Evolutionary conservation across 2,329 filamentous ascomycete genomes (phyloP), one percentile per base, ranked within the genome.

Genomic region (Neopestalotiopsis rosae): DNA sequence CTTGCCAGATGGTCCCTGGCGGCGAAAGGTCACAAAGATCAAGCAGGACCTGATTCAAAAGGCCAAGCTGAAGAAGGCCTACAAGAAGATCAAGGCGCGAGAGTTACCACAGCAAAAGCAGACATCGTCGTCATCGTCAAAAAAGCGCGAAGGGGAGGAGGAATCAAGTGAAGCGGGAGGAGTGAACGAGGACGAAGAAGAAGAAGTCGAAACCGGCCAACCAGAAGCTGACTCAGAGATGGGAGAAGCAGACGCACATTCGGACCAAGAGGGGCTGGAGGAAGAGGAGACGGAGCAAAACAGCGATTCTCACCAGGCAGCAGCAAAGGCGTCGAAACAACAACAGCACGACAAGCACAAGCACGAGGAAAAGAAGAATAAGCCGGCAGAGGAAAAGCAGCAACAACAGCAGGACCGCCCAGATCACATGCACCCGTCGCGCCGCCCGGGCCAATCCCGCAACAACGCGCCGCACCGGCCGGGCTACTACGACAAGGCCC

Each of bases 31-130:
- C 69, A 90, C 93, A 80, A 95, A 95, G 81, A 96, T 97, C 77
- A 98, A 98, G 81, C 88, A 92, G 72, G 89, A 93, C 73, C 84
- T 97, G 68, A 98, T 98, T 75, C 90, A 94, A 80, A 97, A 96
- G 80, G 94, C 95, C 70, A 97, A 98, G 81, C 87, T 97, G 71
- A 96, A 95, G 82, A 97, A 97, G 81, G 89, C 92, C 57, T 98
- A 97, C 78, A 92, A 92, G 71, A 98, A 97, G 81, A 85, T 97
- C 72, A 95, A 95, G 81, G 90, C 90, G 34, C 79, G 84, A 65
- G 79, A 82, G 69, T 72, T 32, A 67, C 70, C 34, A 38, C 34
- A 38, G 34, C 6, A 28, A 61, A 66, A 56, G 61, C 61, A 56
- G 20, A 62, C 61, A 38, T 66, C 65, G 45, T 69, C 70, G n/a